phyloP scores from a whole-genome alignment of 805 yeast genomes.

The Candida maltosa region DNA sequence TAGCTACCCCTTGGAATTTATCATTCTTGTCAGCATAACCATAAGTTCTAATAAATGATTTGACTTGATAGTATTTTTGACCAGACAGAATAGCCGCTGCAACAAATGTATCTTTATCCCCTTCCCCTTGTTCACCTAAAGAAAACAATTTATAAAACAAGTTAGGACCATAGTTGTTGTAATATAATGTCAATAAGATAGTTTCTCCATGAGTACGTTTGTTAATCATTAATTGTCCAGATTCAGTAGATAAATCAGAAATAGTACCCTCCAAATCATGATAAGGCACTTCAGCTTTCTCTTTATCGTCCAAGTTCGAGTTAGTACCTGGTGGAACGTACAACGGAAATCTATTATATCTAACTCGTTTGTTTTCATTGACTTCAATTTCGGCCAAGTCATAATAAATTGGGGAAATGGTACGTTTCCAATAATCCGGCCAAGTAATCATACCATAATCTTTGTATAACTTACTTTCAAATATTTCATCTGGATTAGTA shows the following conservation, averaged over 20 bases:
- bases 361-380: constrained; percentile 23
- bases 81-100: constrained; percentile 32
- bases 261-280: constrained; percentile 68
- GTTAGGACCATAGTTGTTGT: constrained; percentile 62
- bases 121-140: constrained; percentile 46
- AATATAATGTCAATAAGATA: constrained; percentile 58
- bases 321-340: constrained; percentile 9
- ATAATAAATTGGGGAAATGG: constrained; percentile 29
- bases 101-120: constrained; percentile 36
- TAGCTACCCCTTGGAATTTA: constrained; percentile 32
- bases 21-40: constrained; percentile 25
- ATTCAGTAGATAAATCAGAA: constrained; percentile 67
- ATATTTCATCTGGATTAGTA: constrained; percentile 26
- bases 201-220: constrained; percentile 56
- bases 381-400: constrained; percentile 43
- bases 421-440: constrained; percentile 44
- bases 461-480: constrained; percentile 26
- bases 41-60: constrained; percentile 32
- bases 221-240: constrained; percentile 62
- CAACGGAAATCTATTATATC: constrained; percentile 25
- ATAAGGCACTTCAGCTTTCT: constrained; percentile 33
- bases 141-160: constrained; percentile 58
- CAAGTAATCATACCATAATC: constrained; percentile 35
- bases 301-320: constrained; percentile 11
- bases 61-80: constrained; percentile 38